Evolutionary conservation across 1,284 basidiomycete species (phyloP), one percentile per base, ranked within the genome.

Genomic region (Rhodotorula mucilaginosa): DNA sequence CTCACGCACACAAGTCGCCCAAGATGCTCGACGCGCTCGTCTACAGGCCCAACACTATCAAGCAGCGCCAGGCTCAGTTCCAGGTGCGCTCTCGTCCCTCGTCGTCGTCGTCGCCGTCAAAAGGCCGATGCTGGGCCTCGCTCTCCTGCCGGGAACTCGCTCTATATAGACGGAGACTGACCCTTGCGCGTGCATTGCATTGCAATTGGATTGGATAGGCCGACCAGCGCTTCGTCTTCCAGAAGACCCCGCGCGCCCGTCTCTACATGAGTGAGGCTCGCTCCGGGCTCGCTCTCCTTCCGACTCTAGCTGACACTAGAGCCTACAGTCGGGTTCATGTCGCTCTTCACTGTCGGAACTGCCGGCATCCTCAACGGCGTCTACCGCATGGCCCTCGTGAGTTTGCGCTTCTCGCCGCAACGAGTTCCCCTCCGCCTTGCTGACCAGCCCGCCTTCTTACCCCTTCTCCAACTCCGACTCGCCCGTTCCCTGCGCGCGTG

Each of bases 211-310:
- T 44, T 44, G 10, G 12, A 13, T 44, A 44, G 78, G 47, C 63
- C 39, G 76, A 78, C 62, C 64, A 65, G 49, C 73, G 77, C 26
- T 59, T 72, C 48, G 78, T 79, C 58, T 78, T 69, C 74, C 77
- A 77, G 58, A 79, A 79, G 72, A 57, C 69, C 44, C 79, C 79
- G 26, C 67, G 79, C 16, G 74, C 76, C 12, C 64, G 74, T 29
- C 70, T 79, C 51, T 79, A 79, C 73, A 74, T 79, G 77, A 68
- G 78, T 78, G 46, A 44, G 74, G 51, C 4, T 21, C 18, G 19
- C 21, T 26, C 23, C 18, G 26, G 44, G 26, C 54, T 29, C 49
- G 49, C 34, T 13, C 48, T 44, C 16, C 0, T 19, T 49, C 6
- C n/a, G 26, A 18, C 13, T n/a, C 26, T 58, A 8, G 31, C 47